These are phyloP conservation scores for Ogataea dorogensis DNA, from an alignment of 805 yeast genomes.

Conservation along the genomic window DNA sequence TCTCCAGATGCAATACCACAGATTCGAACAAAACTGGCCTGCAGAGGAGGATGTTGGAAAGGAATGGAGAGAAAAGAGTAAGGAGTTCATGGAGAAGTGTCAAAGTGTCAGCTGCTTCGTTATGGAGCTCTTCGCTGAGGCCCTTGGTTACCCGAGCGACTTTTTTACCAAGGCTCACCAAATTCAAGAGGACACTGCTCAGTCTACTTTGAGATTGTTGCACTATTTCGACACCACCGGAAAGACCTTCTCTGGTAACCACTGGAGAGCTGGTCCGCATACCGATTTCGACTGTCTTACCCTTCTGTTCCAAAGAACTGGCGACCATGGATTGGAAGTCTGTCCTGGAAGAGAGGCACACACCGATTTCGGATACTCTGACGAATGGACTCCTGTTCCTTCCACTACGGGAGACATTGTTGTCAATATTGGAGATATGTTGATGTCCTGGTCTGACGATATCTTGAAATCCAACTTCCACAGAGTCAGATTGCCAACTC, in stretches of 20 bases:
- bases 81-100: conserved; percentile 25
- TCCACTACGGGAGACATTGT: conserved; percentile 36
- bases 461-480: conserved; percentile 35
- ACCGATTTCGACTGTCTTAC: conserved; percentile 38
- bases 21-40: conserved; percentile 35
- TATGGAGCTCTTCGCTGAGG: conserved; percentile 32
- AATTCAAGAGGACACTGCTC: conserved; percentile 30
- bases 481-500: conserved; percentile 33
- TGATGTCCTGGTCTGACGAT: conserved; percentile 40
- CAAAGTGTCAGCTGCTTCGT: conserved; percentile 29
- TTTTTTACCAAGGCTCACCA: conserved; percentile 32
- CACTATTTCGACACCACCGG: conserved; percentile 34
- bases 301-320: conserved; percentile 35
- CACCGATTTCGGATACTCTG: conserved; percentile 35
- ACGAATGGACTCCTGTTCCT: conserved; percentile 36
- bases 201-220: conserved; percentile 34
- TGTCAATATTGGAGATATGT: conserved; percentile 39
- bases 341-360: conserved; percentile 39
- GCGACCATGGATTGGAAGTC: conserved; percentile 37
- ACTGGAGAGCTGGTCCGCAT: conserved; percentile 40
- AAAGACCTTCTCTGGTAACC: conserved; percentile 21
- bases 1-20: conserved; percentile 33
- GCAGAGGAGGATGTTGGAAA: conserved; percentile 29
- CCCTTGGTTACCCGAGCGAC: conserved; percentile 30
- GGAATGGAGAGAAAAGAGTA: conserved; percentile 29